Conservation (phyloP, 2,329 filamentous ascomycete species). For the Pyrenophora seminiperda region DNA sequence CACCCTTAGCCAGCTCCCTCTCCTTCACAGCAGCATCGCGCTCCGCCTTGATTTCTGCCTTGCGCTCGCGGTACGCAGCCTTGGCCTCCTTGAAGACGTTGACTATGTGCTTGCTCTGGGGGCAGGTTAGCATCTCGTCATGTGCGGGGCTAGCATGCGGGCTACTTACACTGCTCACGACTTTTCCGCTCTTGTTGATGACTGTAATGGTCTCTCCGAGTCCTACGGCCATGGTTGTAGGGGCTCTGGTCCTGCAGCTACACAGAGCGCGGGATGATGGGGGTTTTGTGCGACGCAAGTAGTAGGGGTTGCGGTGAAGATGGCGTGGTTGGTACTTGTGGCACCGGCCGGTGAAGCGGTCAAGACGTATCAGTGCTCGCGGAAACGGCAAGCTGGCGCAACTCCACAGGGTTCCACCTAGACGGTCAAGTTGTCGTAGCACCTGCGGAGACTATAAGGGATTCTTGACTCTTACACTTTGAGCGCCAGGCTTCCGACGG, state of each 20-base stretch:
- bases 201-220: slow-evolving; percentile 80
- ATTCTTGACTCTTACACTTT: slow-evolving; percentile 1
- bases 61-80: slow-evolving; percentile 84
- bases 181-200: slow-evolving; percentile 88
- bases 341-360: slow-evolving; percentile 32
- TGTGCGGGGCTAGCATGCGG: slow-evolving; percentile 6
- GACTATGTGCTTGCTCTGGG: slow-evolving; percentile 84
- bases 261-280: slow-evolving; percentile 25
- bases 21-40: slow-evolving; percentile 64
- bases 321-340: slow-evolving; percentile 25
- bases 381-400: slow-evolving; percentile 29
- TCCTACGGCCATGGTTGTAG: slow-evolving; percentile 50
- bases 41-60: slow-evolving; percentile 77
- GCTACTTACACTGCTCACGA: slow-evolving; percentile 79
- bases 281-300: slow-evolving; percentile 29
- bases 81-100: slow-evolving; percentile 92
- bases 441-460: slow-evolving; percentile 12
- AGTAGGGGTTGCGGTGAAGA: slow-evolving; percentile 15
- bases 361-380: slow-evolving; percentile 37
- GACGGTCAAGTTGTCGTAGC: slow-evolving; percentile 17
- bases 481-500: slow-evolving; percentile 1
- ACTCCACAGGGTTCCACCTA: slow-evolving; percentile 33
- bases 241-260: slow-evolving; percentile 28
- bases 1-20: slow-evolving; percentile 63
- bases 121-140: slow-evolving; percentile 24